phyloP scores from a whole-genome alignment of 257 asterid species.

The Pogostemon cablin region DNA sequence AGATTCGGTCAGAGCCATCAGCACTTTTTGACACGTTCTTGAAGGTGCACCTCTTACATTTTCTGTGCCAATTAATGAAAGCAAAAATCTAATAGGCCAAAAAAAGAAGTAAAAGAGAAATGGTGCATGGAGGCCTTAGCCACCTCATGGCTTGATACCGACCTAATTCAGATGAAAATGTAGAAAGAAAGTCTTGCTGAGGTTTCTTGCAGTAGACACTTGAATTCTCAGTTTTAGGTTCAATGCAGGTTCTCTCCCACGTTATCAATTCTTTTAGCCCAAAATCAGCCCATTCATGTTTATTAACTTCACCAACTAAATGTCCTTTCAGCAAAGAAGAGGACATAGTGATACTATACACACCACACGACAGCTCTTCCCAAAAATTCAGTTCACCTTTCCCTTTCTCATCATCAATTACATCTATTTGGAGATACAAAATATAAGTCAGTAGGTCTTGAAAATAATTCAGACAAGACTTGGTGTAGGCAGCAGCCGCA shows the following conservation, averaged over 20 bases:
- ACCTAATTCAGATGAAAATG: constrained; percentile 51
- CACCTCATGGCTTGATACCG: constrained; percentile 29
- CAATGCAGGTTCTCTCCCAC: constrained; percentile 80
- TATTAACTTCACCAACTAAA: constrained; percentile 55
- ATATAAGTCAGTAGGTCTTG: constrained; percentile 24
- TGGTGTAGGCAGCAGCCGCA: background rate
- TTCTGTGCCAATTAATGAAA: constrained; percentile 38
- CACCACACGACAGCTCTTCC: constrained; percentile 97
- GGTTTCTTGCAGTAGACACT: constrained; percentile 32
- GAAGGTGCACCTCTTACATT: constrained; percentile 34
- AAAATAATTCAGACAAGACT: background rate
- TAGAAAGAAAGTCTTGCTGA: constrained; percentile 36
- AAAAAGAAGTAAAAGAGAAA: constrained; percentile 10
- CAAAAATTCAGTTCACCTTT: constrained; percentile 59
- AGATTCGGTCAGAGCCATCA: constrained; percentile 76
- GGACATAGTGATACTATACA: constrained; percentile 66
- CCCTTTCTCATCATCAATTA: constrained; percentile 43
- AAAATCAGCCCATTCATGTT: constrained; percentile 73
- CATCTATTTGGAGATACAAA: constrained; percentile 42
- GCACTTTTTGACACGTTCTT: constrained; percentile 56
- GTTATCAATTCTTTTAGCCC: constrained; percentile 65
- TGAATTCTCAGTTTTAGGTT: constrained; percentile 57
- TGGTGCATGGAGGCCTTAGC: constrained; percentile 21
- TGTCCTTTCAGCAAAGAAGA: constrained; percentile 39
- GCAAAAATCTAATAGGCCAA: constrained; percentile 12